phyloP scores from a whole-genome alignment of 768 basidiomycete species.

The Pleurotus giganteus region DNA sequence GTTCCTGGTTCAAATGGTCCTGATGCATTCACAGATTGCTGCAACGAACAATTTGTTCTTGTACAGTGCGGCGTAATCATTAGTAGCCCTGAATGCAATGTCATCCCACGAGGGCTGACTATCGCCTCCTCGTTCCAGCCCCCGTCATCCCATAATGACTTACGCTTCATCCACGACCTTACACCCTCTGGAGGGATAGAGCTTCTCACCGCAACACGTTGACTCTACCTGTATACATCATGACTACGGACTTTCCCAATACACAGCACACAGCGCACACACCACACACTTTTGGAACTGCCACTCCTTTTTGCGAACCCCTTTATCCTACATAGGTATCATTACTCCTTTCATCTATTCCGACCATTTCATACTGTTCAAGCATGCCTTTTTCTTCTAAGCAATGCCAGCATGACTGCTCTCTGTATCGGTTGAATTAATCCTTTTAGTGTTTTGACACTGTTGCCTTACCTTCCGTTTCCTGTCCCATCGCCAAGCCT shows the following conservation, averaged over 20 bases:
- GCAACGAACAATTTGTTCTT: constrained; percentile 96
- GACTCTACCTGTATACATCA: not conserved
- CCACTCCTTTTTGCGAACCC: not conserved
- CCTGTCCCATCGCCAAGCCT: no score
- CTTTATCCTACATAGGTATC: not conserved
- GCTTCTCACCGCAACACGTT: constrained; percentile 2
- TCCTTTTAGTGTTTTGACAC: no score
- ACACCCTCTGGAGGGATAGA: constrained; percentile 10
- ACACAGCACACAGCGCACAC: not conserved
- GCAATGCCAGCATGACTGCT: not conserved
- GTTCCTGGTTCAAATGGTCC: not conserved
- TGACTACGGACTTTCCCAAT: constrained; percentile 2
- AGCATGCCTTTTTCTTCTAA: not conserved
- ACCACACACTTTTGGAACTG: not conserved
- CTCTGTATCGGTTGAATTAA: no score
- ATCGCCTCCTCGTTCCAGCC: not conserved
- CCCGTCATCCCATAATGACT: not conserved
- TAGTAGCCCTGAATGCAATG: not conserved
- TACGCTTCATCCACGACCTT: constrained; percentile 6
- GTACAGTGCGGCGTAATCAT: constrained; percentile 67
- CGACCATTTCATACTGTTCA: not conserved
- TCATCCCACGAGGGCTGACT: not conserved
- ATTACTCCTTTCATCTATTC: not conserved
- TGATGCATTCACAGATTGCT: constrained; percentile 62
- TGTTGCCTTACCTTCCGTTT: not conserved